Base-by-base conservation (phyloP, 768 basidiomycete genomes). In the Hygrocybe punicea region DNA sequence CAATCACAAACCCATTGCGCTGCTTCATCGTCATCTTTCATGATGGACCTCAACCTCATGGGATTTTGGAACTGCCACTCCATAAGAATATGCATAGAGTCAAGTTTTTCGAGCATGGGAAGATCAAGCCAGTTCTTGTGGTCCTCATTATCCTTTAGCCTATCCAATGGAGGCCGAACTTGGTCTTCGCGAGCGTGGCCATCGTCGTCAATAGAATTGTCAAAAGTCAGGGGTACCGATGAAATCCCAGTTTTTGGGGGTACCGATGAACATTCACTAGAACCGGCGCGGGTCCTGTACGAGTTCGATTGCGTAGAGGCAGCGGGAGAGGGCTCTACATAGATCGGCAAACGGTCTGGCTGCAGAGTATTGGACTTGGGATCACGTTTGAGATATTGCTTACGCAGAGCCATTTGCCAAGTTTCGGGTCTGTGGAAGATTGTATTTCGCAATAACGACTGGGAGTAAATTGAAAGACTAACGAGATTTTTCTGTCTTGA, bases 21-120 rank as follows among this genome's bases (percentile, higher is more conserved):
- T 55, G 76, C 73, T 42, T 92, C 91, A 59, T 91, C 90, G 55
- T 91, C 91, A 51, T 76, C 81, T 65, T 83, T 87, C 89, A 93
- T 91, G 47, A 87, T 70, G 44, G 76, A 78, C 57, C 90, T 78
- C 19, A 93, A 63, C 54, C 87, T 79, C 52, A 78, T 77, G 4
- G 89, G 82, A 65, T 90, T 89, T 58, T 91, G 85, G 60, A 93
- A 92, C 63, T 91, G 89, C 92, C 92, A 94, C 71, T 94, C 92
- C 25, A 79, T 80, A 49, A 93, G 73, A 14, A 81, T 73, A 62
- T 91, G 82, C 64, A 93, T 72, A 3, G 87, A 84, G 58, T 91
- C 86, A 42, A 94, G 80, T 71, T 91, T 91, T 34, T 73, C 72
- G 39, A 85, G 76, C 80, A 89, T 84, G 2, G 84, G 77, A 24